Base-by-base conservation (phyloP, 257 asterid species). In the Petrea volubilis region DNA sequence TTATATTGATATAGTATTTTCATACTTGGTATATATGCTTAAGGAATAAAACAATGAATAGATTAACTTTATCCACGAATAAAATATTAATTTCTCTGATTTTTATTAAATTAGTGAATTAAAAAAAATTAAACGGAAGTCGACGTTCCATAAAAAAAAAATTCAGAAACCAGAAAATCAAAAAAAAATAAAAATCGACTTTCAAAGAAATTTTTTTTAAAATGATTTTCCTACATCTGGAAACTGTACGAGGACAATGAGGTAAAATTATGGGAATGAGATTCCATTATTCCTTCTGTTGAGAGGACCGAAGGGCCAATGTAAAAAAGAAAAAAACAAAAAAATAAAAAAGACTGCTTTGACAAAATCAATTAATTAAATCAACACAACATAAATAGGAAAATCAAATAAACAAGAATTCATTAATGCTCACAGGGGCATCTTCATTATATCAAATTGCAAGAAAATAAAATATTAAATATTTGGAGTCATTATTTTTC, bases 191-290 rank as follows among this genome's bases (percentile, higher is more conserved):
- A n/a, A n/a, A n/a, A n/a, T n/a, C n/a, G n/a, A n/a, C n/a, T n/a
- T n/a, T n/a, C n/a, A n/a, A n/a, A n/a, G n/a, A n/a, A n/a, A n/a
- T n/a, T n/a, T n/a, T n/a, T n/a, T n/a, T n/a, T n/a, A n/a, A n/a
- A n/a, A n/a, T n/a, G n/a, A n/a, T n/a, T n/a, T n/a, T n/a, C 55
- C 67, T 73, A 78, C 90, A 83, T 87, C 90, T 85, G 88, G 90
- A 83, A 68, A 72, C 73, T 27, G 82, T 80, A 80, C 73, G 70
- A 84, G 79, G 86, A 87, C 87, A 85, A 71, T 78, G 76, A 77
- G 83, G 87, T 83, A 77, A 87, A 73, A 79, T 70, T 29, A 69
- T 57, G 60, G 64, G 63, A 41, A 75, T 52, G 67, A 80, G 89
- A 86, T 87, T 85, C 94, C 89, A 77, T 84, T 62, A 79, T 81